These are phyloP conservation scores for Chalciporus piperatus DNA, from an alignment of 768 basidiomycete species.

Conservation along the genomic window DNA sequence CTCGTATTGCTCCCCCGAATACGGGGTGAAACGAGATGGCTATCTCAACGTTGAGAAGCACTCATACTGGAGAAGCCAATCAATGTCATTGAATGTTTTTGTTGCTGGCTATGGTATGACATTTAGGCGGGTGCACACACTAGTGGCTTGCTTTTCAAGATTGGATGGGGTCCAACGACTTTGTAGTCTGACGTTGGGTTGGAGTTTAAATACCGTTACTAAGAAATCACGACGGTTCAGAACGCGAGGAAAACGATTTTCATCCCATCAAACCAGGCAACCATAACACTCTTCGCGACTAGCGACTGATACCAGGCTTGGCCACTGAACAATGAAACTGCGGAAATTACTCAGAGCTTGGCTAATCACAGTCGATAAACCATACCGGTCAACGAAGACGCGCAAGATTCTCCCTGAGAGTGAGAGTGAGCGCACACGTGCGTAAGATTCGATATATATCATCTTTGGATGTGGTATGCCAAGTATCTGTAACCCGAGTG, in stretches of 20 bases:
- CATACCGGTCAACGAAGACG: constrained; percentile 76
- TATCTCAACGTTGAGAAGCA: no score
- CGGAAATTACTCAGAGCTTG: neutral
- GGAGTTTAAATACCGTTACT: no score
- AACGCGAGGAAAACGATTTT: neutral
- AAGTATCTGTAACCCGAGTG: constrained; percentile 53
- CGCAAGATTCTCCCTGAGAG: constrained; percentile 81
- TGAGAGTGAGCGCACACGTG: constrained; percentile 77
- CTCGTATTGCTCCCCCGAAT: no score
- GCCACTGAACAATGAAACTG: constrained; percentile 94
- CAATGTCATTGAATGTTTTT: no score
- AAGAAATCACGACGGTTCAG: no score
- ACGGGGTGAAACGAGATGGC: no score
- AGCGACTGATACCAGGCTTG: constrained; percentile 44
- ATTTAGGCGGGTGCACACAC: no score
- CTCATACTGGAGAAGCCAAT: no score
- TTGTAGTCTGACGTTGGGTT: no score
- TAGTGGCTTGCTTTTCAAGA: no score
- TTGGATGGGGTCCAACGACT: no score
- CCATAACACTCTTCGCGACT: constrained; percentile 53
- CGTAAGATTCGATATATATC: constrained; percentile 93
- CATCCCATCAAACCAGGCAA: constrained; percentile 55
- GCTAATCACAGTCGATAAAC: constrained; percentile 53
- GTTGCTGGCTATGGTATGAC: no score
- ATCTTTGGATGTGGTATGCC: constrained; percentile 67